A percentile compares a stretch with the other conserved stretches of the same genome.
Evolutionary conservation across 306 rosid genomes (phyloP).

Genomic region (Prunus campanulata): DNA sequence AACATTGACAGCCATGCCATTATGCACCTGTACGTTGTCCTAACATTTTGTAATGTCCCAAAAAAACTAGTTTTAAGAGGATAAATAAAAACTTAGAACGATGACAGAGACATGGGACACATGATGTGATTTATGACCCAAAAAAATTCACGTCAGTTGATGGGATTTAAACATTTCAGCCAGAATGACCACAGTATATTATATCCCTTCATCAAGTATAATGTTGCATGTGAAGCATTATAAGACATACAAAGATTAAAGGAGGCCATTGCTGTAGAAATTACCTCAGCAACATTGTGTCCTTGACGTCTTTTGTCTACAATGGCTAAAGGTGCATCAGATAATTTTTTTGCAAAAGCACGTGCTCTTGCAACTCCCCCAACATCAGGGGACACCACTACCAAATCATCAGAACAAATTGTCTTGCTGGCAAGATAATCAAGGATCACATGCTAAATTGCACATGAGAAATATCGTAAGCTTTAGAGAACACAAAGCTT

Average conservation of each 20-base stretch:
- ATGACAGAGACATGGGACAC: background rate
- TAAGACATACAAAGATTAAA: background rate
- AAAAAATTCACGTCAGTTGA: background rate
- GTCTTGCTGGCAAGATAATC: slow-evolving; percentile 97
- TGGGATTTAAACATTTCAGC: background rate
- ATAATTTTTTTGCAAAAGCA: slow-evolving; percentile 90
- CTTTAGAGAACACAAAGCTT: slow-evolving; percentile 26
- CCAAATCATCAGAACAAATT: slow-evolving; percentile 72
- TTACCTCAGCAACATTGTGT: slow-evolving; percentile 93
- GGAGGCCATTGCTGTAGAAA: background rate
- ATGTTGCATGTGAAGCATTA: background rate
- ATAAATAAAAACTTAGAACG: background rate
- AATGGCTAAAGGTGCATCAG: slow-evolving; percentile 97
- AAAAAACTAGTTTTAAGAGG: background rate
- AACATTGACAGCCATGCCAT: background rate
- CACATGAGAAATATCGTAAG: slow-evolving; percentile 30
- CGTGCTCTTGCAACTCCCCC: slow-evolving; percentile 99
- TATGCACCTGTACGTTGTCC: background rate
- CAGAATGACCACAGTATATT: background rate
- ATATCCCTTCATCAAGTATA: background rate
- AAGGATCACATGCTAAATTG: slow-evolving; percentile 77
- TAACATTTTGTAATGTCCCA: background rate
- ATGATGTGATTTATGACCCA: background rate
- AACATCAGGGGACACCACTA: slow-evolving; percentile 98
- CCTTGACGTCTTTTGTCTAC: slow-evolving; percentile 97